Base-by-base conservation (phyloP, 345 rosid genomes). In the Abelmoschus esculentus region DNA sequence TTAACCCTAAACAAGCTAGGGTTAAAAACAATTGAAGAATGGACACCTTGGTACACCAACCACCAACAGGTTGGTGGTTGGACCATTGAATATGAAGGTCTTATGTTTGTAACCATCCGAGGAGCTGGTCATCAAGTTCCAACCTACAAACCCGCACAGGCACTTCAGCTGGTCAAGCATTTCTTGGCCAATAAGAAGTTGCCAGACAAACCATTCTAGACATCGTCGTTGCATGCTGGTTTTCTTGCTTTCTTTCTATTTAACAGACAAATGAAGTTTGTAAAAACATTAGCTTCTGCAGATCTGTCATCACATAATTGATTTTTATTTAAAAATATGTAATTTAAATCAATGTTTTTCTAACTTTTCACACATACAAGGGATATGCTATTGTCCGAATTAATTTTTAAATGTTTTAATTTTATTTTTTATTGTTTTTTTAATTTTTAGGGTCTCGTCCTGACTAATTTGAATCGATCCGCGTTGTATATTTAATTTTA, bases 101-200 rank as follows among this genome's bases (percentile, higher is more conserved):
- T 89, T 65, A 77, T 12, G 73, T 89, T 84, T 72, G 89, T 87
- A 46, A 87, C 87, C 5, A 46, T 89, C 18, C 82, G 96, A 82
- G 89, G 85, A 70, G 96, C 96, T 0, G 96, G 96, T 47, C 92
- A 89, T 63, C 82, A 86, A 74, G 96, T 89, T 74, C 96, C 96
- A 2, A 80, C 88, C 1, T 87, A 82, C 68, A 84, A 84, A 72
- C 91, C 96, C 28, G 75, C 63, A 78, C 79, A 75, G 56, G 78
- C 89, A 67, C 87, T 90, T 19, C 89, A 84, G 67, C 78, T 86
- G 31, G 46, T 88, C 68, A 59, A 55, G 29, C 90, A 84, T 70
- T 90, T 86, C 80, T 71, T 88, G 72, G 81, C 79, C 65, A 69
- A 86, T 50, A 76, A 73, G 84, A 88, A 84, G 64, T 73, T 88